These are phyloP conservation scores for Calvatia gigantea DNA, from an alignment of 768 basidiomycete species.

Conservation along the genomic window DNA sequence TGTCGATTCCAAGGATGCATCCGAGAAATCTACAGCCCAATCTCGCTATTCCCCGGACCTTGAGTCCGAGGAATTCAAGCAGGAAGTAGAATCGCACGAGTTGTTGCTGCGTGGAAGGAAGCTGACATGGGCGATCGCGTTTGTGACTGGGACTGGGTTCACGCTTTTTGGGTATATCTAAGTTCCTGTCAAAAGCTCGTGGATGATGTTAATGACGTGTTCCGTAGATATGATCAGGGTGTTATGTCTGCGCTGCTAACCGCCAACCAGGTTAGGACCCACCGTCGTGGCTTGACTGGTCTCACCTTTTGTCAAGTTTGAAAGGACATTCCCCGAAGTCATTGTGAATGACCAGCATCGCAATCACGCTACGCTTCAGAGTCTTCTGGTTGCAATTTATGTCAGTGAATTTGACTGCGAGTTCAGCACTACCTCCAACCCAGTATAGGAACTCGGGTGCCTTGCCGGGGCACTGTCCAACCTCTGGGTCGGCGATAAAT, in stretches of 20 bases:
- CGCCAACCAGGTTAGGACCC: conserved; percentile 38
- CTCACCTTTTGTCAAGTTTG: conserved; percentile 36
- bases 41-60: conserved; percentile 7
- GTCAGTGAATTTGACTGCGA: conserved; percentile 23
- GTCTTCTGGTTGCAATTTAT: conserved; percentile 58
- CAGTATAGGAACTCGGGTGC: conserved; percentile 57
- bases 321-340: conserved; percentile 54
- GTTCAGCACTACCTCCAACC: background rate
- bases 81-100: conserved; percentile 28
- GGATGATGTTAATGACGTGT: background rate
- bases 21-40: conserved; percentile 8
- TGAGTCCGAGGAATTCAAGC: conserved; percentile 26
- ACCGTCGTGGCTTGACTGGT: background rate
- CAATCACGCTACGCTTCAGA: conserved; percentile 54
- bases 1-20: background rate
- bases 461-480: conserved; percentile 62
- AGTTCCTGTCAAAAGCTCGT: background rate
- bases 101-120: conserved; percentile 36
- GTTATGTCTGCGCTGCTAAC: conserved; percentile 68
- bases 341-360: conserved; percentile 32
- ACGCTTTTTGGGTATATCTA: conserved; percentile 53
- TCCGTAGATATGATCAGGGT: conserved; percentile 59
- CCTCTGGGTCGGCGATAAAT: conserved; percentile 53
- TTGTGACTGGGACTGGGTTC: conserved; percentile 58
- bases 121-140: conserved; percentile 47